These are phyloP conservation scores for Rossbeevera mucosa DNA, from an alignment of 768 basidiomycete genomes.

Conservation along the genomic window DNA sequence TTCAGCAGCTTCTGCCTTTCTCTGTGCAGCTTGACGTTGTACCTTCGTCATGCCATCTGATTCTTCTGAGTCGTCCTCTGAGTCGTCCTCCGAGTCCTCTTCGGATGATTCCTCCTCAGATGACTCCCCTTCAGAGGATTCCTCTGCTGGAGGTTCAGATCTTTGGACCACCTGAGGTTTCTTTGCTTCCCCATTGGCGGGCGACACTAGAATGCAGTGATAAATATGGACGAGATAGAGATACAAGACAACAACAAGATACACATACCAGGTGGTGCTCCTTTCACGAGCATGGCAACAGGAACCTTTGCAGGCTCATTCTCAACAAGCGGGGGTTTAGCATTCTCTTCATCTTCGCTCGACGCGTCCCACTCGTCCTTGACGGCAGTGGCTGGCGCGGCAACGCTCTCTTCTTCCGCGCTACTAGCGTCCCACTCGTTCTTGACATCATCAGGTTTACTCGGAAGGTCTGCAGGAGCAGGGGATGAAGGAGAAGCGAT, in stretches of 20 bases:
- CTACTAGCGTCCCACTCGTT: slow-evolving; percentile 54
- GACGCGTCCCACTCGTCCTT: slow-evolving; percentile 70
- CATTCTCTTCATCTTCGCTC: slow-evolving; percentile 48
- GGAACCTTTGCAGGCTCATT: slow-evolving; percentile 15
- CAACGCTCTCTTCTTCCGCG: slow-evolving; percentile 35
- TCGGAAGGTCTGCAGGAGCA: slow-evolving; percentile 28
- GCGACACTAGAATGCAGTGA: not conserved
- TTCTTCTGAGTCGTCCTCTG: slow-evolving; percentile 34
- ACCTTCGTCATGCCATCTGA: slow-evolving; percentile 62
- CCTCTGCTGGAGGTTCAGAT: slow-evolving; percentile 28
- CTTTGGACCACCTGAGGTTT: slow-evolving; percentile 24
- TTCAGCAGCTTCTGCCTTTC: slow-evolving; percentile 81
- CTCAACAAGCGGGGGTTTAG: slow-evolving; percentile 13
- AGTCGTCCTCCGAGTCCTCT: slow-evolving; percentile 48
- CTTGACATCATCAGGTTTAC: slow-evolving; percentile 32
- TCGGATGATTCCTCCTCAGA: slow-evolving; percentile 45
- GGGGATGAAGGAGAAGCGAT: slow-evolving; percentile 21
- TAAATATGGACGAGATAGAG: not conserved
- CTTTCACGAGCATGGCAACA: not conserved
- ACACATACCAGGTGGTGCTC: slow-evolving; percentile 10
- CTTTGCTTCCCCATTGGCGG: slow-evolving; percentile 5
- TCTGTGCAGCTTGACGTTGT: slow-evolving; percentile 63
- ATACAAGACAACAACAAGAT: not conserved
- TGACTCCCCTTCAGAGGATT: slow-evolving; percentile 30
- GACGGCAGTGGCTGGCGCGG: slow-evolving; percentile 32